phyloP scores from a whole-genome alignment of 768 basidiomycete species.

The Boletellus ananas region DNA sequence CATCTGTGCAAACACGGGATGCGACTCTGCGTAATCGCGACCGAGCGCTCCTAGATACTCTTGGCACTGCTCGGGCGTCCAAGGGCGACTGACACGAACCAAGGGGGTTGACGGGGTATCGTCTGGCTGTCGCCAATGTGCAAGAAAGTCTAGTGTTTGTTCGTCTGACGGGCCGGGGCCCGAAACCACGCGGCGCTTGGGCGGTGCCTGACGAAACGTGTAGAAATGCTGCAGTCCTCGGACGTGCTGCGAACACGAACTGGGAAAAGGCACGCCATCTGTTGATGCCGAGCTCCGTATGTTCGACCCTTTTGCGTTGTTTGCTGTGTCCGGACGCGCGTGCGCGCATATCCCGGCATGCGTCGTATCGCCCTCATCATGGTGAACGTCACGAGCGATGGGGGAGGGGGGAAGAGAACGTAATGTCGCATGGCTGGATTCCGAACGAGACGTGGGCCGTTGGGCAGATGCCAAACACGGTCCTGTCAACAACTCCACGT shows the following conservation, averaged over 20 bases:
- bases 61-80: slow-evolving; percentile 16
- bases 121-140: background rate
- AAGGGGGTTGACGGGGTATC: background rate
- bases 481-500: slow-evolving; percentile 16
- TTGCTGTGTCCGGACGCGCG: background rate
- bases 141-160: slow-evolving; percentile 19
- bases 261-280: slow-evolving; percentile 44
- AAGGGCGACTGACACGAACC: background rate
- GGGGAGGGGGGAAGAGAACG: slow-evolving; percentile 7
- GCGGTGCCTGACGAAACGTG: slow-evolving; percentile 8
- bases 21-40: slow-evolving; percentile 26
- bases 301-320: slow-evolving; percentile 1
- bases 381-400: background rate
- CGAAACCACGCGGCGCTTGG: slow-evolving; percentile 7
- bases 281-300: slow-evolving; percentile 2
- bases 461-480: slow-evolving; percentile 2
- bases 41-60: slow-evolving; percentile 11
- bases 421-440: slow-evolving; percentile 1
- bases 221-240: slow-evolving; percentile 52
- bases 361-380: slow-evolving; percentile 5
- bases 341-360: background rate
- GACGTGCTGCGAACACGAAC: slow-evolving; percentile 52
- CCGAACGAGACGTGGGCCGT: slow-evolving; percentile 10
- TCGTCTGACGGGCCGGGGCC: slow-evolving; percentile 2
- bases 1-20: slow-evolving; percentile 52